phyloP scores from a whole-genome alignment of 495 filamentous ascomycete species.

The Penicillium odoratum region DNA sequence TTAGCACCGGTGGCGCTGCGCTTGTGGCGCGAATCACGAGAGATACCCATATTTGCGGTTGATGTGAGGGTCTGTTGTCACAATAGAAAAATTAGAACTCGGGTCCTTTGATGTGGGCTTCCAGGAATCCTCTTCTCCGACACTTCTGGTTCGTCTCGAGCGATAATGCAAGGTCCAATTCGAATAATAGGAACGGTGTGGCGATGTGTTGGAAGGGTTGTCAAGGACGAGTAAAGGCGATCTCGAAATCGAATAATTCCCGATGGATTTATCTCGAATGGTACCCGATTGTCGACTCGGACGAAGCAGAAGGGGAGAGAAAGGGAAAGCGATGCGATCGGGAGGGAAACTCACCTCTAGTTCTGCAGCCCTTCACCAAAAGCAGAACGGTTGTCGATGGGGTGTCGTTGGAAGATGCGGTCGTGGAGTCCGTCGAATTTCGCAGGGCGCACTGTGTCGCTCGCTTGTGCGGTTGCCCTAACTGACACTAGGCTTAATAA shows the following conservation, averaged over 20 bases:
- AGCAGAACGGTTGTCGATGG: constrained; percentile 47
- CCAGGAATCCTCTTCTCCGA: constrained; percentile 10
- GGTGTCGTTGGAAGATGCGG: constrained; percentile 44
- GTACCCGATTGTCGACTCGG: constrained; percentile 24
- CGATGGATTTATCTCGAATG: constrained; percentile 13
- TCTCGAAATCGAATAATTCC: constrained; percentile 22
- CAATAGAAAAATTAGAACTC: constrained; percentile 30
- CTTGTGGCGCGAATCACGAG: constrained; percentile 98
- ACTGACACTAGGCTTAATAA: constrained; percentile 26
- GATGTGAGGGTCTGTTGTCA: constrained; percentile 52
- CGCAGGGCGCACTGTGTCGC: constrained; percentile 44
- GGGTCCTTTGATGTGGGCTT: constrained; percentile 14
- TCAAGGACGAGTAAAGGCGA: constrained; percentile 12
- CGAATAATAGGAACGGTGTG: constrained; percentile 3
- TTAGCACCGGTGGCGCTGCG: constrained; percentile 96
- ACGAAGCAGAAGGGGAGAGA: constrained; percentile 29
- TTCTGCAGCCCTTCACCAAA: constrained; percentile 52
- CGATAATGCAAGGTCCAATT: constrained; percentile 15
- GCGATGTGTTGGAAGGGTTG: constrained; percentile 8
- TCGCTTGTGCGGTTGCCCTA: constrained; percentile 51
- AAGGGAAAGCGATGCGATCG: constrained; percentile 18
- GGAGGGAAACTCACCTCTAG: constrained; percentile 46
- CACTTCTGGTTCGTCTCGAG: constrained; percentile 28
- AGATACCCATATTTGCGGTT: constrained; percentile 95
- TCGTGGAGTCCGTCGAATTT: constrained; percentile 49